phyloP scores from a whole-genome alignment of 768 basidiomycete genomes.

The Tulasnella sp. region DNA sequence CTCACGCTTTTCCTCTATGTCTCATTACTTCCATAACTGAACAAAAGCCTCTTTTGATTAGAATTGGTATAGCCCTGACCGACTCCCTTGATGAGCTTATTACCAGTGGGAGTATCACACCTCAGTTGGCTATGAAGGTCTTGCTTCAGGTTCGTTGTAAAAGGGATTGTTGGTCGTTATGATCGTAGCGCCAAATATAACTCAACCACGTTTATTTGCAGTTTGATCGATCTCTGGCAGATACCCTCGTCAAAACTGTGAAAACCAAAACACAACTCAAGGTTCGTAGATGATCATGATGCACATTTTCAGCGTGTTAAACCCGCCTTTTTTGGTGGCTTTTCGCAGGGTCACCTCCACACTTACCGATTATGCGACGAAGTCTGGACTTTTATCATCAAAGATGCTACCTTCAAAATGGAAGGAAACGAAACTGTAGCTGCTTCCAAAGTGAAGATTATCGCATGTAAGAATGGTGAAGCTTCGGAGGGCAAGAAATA shows the following conservation, averaged over 20 bases:
- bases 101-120: slow-evolving; percentile 90
- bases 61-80: slow-evolving; percentile 93
- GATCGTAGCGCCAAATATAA: not conserved
- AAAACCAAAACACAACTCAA: slow-evolving; percentile 92
- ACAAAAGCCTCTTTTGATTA: slow-evolving; percentile 24
- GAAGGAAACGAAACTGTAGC: slow-evolving; percentile 71
- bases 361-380: slow-evolving; percentile 91
- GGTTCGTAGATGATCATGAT: slow-evolving; percentile 32
- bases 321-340: not conserved
- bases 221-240: slow-evolving; percentile 95
- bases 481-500: slow-evolving; percentile 75
- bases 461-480: slow-evolving; percentile 94
- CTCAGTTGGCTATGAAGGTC: slow-evolving; percentile 98
- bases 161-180: not conserved
- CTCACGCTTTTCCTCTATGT: not conserved
- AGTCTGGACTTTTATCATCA: slow-evolving; percentile 98
- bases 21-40: not conserved
- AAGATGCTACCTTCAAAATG: slow-evolving; percentile 90
- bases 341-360: slow-evolving; percentile 63
- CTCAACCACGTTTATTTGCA: slow-evolving; percentile 24
- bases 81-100: slow-evolving; percentile 98
- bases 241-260: slow-evolving; percentile 83
- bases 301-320: not conserved
- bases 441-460: slow-evolving; percentile 82
- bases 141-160: slow-evolving; percentile 63